Evolutionary conservation across 371 early-diverging fungal species (phyloP), one percentile per base, ranked within the genome.

Genomic region (Apophysomyces trapeziformis): DNA sequence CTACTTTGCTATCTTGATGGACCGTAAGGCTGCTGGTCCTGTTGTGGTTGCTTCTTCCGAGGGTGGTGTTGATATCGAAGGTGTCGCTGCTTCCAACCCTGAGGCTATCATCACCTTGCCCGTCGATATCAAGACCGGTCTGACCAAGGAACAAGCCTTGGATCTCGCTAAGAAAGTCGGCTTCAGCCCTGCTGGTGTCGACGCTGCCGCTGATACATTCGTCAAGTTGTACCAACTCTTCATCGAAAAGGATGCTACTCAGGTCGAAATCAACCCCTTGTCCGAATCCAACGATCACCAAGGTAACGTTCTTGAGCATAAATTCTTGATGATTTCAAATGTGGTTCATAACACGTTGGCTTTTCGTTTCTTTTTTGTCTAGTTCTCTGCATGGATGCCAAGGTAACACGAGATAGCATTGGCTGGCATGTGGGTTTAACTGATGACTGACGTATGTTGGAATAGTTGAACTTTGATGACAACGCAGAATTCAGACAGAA

Each of bases 1-100:
- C 88, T 98, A 99, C 89, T 97, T 99, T 87, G 98, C 99, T 58
- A 95, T 99, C 75, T 82, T 97, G 68, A 91, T 95, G 93, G 99
- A 98, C 83, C 96, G 99, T 71, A 88, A 89, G 76, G 88, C 95
- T 64, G 88, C 92, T 78, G 98, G 98, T 61, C 97, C 97, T 39
- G 96, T 96, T 64, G 78, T 99, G 72, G 95, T 99, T 39, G 97
- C 95, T 63, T 95, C 96, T 60, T 90, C 93, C 58, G 94, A 97
- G 86, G 99, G 98, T 74, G 99, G 99, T 75, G 93, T 99, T 76
- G 97, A 99, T 75, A 98, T 99, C 72, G 98, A 99, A 82, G 80
- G 86, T 45, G 99, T 99, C 50, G 98, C 99, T 57, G 92, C 89
- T 56, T 92, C 93, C 78, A 92, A 85, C 86, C 98, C 99, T 39